Evolutionary conservation across 1,284 basidiomycete species (phyloP), one percentile per base, ranked within the genome.

Genomic region (Bondarzewia mesenterica): DNA sequence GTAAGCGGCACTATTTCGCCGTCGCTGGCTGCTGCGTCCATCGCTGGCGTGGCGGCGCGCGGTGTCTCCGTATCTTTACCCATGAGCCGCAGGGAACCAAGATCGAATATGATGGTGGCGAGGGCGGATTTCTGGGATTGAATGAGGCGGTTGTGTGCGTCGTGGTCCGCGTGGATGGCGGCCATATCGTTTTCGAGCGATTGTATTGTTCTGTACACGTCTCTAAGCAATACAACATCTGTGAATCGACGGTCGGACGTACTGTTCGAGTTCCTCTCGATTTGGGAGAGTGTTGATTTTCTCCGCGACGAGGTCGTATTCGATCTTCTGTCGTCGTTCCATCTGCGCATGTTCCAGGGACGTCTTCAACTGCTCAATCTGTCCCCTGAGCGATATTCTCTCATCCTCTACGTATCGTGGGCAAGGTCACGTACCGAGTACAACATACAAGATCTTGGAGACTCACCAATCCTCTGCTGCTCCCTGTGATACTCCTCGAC

Each of bases 221-320:
- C 7, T 10, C 20, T 12, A 40, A 18, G n/a, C 10, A 40, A 18
- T 40, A 1, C 6, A 22, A 18, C 35, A 26, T 42, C 5, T n/a
- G 10, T 25, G 21, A 12, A 44, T 47, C 25, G 4, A 12, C 29
- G 5, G 10, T 32, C 29, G 10, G 29, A 73, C 77, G 59, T 57
- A 87, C 88, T 71, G 72, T 56, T 84, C 79, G 15, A 89, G 70
- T 56, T 90, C 88, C 14, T 81, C 78, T 48, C 87, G 71, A 54
- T 71, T 81, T 1, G 87, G 85, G 3, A 89, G 65, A n/a, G 77
- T 75, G 57, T 89, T 88, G 42, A 89, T 79, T 61, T 82, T 88
- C 66, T 90, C 88, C 3, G 88, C 77, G 42, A 91, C 76, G 42
- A 76, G 68, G 65, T 91, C 87, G 60, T 91, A 91, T 58, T 91